phyloP scores from a whole-genome alignment of 331 rosid species.

The Stylosanthes scabra region DNA sequence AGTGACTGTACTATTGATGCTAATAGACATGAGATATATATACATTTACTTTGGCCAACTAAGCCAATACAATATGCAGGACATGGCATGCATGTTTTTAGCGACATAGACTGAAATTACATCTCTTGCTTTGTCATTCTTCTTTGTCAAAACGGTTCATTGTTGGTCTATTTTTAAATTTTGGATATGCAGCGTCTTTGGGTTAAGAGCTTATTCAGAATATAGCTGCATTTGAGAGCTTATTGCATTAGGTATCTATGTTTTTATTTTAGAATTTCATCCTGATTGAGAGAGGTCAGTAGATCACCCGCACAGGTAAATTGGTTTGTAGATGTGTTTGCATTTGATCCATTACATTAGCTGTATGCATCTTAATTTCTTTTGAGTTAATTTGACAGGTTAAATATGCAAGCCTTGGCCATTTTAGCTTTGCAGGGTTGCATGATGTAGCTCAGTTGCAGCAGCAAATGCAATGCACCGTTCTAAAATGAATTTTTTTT shows the following conservation, averaged over 20 bases:
- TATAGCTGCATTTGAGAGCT: background rate
- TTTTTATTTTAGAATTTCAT: background rate
- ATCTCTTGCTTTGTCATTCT: background rate
- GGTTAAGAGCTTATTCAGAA: slow-evolving; percentile 17
- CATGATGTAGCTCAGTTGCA: slow-evolving; percentile 13
- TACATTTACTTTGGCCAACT: background rate
- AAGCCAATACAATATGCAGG: slow-evolving; percentile 7
- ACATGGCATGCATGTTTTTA: background rate
- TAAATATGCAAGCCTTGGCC: slow-evolving; percentile 18
- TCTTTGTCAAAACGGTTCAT: background rate
- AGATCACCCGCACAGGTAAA: background rate
- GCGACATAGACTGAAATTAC: background rate
- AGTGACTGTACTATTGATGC: slow-evolving; percentile 29
- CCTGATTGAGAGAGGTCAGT: background rate
- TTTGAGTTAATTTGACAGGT: slow-evolving; percentile 35
- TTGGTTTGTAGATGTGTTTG: background rate
- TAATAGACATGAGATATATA: background rate
- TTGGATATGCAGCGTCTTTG: background rate
- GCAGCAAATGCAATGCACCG: slow-evolving; percentile 24
- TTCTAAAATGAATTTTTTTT: background rate
- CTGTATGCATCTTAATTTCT: slow-evolving; percentile 22
- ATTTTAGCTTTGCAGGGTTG: slow-evolving; percentile 15
- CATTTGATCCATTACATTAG: background rate
- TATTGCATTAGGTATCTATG: background rate
- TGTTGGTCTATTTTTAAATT: slow-evolving; percentile 1